Percentiles rank a stretch among this genome's conserved stretches.
Conservation (phyloP, 2,329 filamentous ascomycete species). For the Cordyceps tenuipes region DNA sequence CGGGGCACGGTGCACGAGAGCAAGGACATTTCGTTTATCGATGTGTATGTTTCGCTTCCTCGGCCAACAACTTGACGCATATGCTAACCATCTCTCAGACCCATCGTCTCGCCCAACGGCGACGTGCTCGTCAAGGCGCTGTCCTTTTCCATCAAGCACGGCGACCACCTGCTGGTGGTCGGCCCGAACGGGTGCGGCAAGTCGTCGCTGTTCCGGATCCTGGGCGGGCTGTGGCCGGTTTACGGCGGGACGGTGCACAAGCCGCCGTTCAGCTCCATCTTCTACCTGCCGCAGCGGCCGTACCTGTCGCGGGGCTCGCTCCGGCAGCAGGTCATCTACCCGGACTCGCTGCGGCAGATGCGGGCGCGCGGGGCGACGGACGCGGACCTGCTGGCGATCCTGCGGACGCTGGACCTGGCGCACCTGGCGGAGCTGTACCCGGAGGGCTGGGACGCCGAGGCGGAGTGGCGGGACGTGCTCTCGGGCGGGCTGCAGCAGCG, state of each 20-base stretch:
- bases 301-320: conserved; percentile 87
- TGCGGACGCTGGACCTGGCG: conserved; percentile 74
- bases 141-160: conserved; percentile 77
- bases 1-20: conserved; percentile 78
- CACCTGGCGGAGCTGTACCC: conserved; percentile 70
- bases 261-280: conserved; percentile 85
- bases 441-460: conserved; percentile 82
- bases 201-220: conserved; percentile 88
- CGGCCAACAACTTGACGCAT: too few species aligned
- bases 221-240: conserved; percentile 94
- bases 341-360: conserved; percentile 81
- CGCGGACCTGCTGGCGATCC: conserved; percentile 65
- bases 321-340: conserved; percentile 96
- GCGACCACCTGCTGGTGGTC: conserved; percentile 88
- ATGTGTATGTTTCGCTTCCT: conserved; percentile 64
- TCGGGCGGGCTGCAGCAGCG: conserved; percentile 91
- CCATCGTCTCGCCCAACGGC: conserved; percentile 94
- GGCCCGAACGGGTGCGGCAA: conserved; percentile 97
- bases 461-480: conserved; percentile 92
- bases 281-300: conserved; percentile 94
- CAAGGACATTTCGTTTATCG: conserved; percentile 71
- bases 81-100: conserved; percentile 25
- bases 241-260: conserved; percentile 92
- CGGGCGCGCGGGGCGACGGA: conserved; percentile 77
- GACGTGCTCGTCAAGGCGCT: conserved; percentile 81